Conservation (phyloP, 2,329 filamentous ascomycete species). For the Botrytis hyacinthi region DNA sequence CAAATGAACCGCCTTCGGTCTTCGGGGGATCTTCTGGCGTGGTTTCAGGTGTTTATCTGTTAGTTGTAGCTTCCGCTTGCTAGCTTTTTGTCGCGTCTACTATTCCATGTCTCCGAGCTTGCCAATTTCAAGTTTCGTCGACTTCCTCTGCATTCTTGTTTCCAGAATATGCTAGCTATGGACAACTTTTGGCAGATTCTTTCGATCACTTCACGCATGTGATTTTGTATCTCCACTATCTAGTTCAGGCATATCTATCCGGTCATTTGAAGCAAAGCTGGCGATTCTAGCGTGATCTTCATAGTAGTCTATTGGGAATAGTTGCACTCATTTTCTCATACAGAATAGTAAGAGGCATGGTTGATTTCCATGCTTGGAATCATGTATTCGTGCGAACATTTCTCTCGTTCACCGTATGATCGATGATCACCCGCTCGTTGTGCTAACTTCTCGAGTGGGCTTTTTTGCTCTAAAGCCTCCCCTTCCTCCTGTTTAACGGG, state of each 20-base stretch:
- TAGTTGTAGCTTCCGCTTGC: background rate
- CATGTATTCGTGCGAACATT: background rate
- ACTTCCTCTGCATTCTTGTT: background rate
- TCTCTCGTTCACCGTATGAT: background rate
- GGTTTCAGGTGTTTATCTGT: background rate
- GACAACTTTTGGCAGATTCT: background rate
- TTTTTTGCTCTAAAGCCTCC: background rate
- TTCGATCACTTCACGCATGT: background rate
- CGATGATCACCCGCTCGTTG: background rate
- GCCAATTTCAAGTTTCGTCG: background rate
- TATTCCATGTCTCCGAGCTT: background rate
- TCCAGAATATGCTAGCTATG: background rate
- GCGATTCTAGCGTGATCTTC: background rate
- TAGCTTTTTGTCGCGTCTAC: background rate
- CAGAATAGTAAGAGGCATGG: background rate
- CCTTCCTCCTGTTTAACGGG: background rate
- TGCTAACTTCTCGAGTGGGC: background rate
- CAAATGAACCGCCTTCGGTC: background rate
- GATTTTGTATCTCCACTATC: background rate
- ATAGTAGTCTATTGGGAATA: background rate
- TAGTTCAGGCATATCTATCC: background rate
- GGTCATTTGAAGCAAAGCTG: background rate
- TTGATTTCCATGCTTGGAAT: background rate
- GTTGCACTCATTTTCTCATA: background rate
- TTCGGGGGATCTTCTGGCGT: background rate